Conservation (phyloP, 331 rosid genomes). For the Quercus tomentella region DNA sequence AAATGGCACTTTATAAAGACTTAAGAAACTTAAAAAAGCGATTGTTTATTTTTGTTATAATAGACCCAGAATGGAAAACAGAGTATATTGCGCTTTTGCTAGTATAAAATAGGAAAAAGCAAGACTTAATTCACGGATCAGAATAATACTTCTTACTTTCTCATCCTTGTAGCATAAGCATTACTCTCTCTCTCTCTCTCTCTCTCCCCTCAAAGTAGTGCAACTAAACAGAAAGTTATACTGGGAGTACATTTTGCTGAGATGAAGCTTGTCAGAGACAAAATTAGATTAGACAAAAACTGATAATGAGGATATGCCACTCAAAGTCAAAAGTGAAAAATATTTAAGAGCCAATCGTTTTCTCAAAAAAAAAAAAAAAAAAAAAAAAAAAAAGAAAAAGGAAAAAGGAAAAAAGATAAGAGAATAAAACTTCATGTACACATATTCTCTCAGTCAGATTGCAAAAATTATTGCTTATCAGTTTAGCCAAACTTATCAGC, state of each 20-base stretch:
- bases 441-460: too few species aligned
- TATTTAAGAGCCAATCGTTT: too few species aligned
- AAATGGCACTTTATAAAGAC: background rate
- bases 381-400: too few species aligned
- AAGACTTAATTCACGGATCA: conserved; percentile 12
- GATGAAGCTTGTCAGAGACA: background rate
- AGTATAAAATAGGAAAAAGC: conserved; percentile 20
- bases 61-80: background rate
- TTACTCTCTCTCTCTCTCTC: conserved; percentile 20
- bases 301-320: too few species aligned
- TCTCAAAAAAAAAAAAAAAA: too few species aligned
- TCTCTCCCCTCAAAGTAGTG: background rate
- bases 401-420: too few species aligned
- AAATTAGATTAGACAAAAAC: too few species aligned
- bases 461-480: too few species aligned
- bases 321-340: too few species aligned
- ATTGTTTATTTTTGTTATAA: background rate
- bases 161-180: conserved; percentile 30
- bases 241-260: background rate
- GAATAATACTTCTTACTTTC: conserved; percentile 30
- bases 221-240: background rate
- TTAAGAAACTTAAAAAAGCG: background rate
- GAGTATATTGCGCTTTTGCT: background rate
- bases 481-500: too few species aligned
- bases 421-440: too few species aligned